phyloP scores from a whole-genome alignment of 1,284 basidiomycete genomes.

The Baeospora myosura region DNA sequence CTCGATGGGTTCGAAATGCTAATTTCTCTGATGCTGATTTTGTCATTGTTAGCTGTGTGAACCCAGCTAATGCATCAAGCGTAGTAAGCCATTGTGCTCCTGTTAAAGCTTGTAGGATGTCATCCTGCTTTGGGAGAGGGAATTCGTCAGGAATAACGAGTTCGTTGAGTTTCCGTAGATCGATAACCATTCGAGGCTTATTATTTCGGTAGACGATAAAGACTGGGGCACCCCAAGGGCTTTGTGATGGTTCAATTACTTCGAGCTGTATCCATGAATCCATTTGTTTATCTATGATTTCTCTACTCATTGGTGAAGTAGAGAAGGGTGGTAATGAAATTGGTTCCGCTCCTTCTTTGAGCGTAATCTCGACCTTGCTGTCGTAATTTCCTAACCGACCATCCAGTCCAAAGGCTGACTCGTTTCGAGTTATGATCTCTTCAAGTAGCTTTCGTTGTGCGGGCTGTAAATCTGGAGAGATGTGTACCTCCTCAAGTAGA shows the following conservation, averaged over 20 bases:
- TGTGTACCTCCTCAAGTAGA: neutral
- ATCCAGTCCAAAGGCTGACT: neutral
- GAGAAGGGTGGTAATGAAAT: conserved; percentile 3
- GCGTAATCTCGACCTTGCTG: neutral
- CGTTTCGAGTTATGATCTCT: neutral
- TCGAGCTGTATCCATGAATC: conserved; percentile 13
- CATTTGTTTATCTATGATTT: conserved; percentile 15
- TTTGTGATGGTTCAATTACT: neutral
- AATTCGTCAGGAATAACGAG: conserved; percentile 21
- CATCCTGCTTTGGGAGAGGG: conserved; percentile 20
- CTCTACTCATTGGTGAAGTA: conserved; percentile 19
- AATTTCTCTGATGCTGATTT: conserved; percentile 18
- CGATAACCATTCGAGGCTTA: conserved; percentile 18
- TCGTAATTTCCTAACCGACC: neutral
- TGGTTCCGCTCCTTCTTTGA: neutral
- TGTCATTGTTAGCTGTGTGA: conserved; percentile 21
- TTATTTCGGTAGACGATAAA: conserved; percentile 16
- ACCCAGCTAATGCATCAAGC: conserved; percentile 23
- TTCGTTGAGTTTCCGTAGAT: conserved; percentile 17
- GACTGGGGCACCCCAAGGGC: conserved; percentile 21
- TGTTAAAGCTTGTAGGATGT: conserved; percentile 17
- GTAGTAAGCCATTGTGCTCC: conserved; percentile 17
- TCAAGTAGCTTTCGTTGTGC: neutral
- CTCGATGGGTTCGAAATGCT: conserved; percentile 21
- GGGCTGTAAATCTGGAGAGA: neutral